These are phyloP conservation scores for Colletotrichum sp. DNA, from an alignment of 2,329 filamentous ascomycete genomes.

Conservation along the genomic window DNA sequence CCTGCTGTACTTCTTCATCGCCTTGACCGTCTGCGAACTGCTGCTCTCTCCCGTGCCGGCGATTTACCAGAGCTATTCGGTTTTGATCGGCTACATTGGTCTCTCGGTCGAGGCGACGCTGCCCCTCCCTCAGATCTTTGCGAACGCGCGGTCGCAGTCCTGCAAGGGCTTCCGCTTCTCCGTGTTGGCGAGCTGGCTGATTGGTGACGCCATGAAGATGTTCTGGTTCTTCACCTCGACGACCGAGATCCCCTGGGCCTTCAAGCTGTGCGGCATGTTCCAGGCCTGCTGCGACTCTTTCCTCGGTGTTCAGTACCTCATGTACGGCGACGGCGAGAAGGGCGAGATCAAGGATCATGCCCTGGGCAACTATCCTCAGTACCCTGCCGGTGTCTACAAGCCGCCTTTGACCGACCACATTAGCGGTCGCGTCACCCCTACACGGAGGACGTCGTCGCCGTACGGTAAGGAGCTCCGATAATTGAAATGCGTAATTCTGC, in stretches of 20 bases:
- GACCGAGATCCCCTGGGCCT: conserved; percentile 74
- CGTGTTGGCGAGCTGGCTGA: conserved; percentile 78
- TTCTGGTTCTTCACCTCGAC: conserved; percentile 81
- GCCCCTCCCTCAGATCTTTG: conserved; percentile 77
- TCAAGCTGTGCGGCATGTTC: conserved; percentile 83
- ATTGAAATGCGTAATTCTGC: not conserved
- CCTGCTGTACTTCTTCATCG: conserved; percentile 68
- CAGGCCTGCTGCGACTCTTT: conserved; percentile 79
- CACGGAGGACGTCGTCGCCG: conserved; percentile 37
- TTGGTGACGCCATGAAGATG: conserved; percentile 86
- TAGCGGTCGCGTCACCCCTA: conserved; percentile 40
- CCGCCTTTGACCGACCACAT: conserved; percentile 33
- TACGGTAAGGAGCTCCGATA: conserved; percentile 27
- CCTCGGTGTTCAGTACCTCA: conserved; percentile 75
- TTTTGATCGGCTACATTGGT: conserved; percentile 74
- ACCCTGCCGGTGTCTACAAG: conserved; percentile 32
- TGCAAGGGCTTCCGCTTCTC: conserved; percentile 81
- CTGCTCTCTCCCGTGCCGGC: conserved; percentile 63
- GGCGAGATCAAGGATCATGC: conserved; percentile 41
- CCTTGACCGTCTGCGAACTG: conserved; percentile 69
- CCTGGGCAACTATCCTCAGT: conserved; percentile 33
- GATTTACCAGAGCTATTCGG: conserved; percentile 70
- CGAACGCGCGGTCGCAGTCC: conserved; percentile 71
- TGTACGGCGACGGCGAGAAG: conserved; percentile 64
- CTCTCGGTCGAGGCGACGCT: conserved; percentile 82